Percentiles rank a stretch among this genome's conserved stretches.
These are phyloP conservation scores for Geum urbanum DNA, from an alignment of 306 rosid species.

Conservation along the genomic window DNA sequence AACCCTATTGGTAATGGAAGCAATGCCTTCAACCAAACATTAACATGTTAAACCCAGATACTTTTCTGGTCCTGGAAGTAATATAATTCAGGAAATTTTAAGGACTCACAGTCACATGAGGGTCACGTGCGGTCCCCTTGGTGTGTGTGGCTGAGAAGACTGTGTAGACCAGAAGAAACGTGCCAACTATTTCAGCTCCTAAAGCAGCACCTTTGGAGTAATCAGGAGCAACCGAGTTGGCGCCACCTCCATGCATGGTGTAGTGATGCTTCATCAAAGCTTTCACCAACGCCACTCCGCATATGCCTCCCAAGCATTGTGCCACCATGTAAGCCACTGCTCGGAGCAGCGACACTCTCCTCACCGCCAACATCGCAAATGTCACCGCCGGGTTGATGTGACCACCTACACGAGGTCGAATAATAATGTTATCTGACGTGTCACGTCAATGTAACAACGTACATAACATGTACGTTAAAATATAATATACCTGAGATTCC, in stretches of 20 bases:
- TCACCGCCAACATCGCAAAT: constrained; percentile 11
- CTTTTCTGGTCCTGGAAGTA: neutral
- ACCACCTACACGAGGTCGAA: neutral
- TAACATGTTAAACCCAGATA: neutral
- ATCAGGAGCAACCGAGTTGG: constrained; percentile 7
- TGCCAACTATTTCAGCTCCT: constrained; percentile 17
- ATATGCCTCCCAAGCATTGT: constrained; percentile 19
- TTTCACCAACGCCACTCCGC: constrained; percentile 6
- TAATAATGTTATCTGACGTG: too few relatives aligned
- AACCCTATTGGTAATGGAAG: constrained; percentile 18
- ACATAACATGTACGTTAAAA: neutral
- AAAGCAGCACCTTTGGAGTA: neutral
- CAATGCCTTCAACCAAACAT: constrained; percentile 3
- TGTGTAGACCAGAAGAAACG: constrained; percentile 19
- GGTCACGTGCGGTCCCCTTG: constrained; percentile 11
- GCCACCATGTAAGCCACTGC: constrained; percentile 15
- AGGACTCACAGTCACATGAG: constrained; percentile 7
- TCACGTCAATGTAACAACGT: neutral
- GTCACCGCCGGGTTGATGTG: constrained; percentile 20
- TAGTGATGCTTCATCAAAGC: constrained; percentile 15
- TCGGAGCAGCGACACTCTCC: constrained; percentile 13
- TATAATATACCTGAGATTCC: constrained; percentile 10
- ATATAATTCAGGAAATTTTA: neutral
- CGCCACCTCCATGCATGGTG: constrained; percentile 15
- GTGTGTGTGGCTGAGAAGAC: constrained; percentile 15